phyloP scores from a whole-genome alignment of 78 protist genomes.

The slime mould (Dictyostelium discoideum) region dicty_2.7 NC_007089.4:1254501-1255000 shows the following conservation, averaged over 20 bases:
- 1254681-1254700: background rate
- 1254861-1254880: background rate
- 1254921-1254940: background rate
- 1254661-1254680: background rate
- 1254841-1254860: background rate
- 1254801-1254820: background rate
- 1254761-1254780: background rate
- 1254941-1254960: slow-evolving; percentile 19
- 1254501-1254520: slow-evolving; percentile 92
- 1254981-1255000: background rate
- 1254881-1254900: background rate
- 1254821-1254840: background rate
- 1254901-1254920: background rate
- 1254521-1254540: slow-evolving; percentile 92
- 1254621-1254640: slow-evolving; percentile 43
- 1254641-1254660: slow-evolving; percentile 7
- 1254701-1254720: slow-evolving; percentile 28
- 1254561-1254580: slow-evolving; percentile 40
- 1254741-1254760: background rate
- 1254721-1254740: background rate
- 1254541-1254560: slow-evolving; percentile 82
- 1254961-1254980: background rate
- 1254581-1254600: slow-evolving; percentile 34
- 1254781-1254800: background rate
- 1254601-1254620: slow-evolving; percentile 68